phyloP scores from a whole-genome alignment of 2,329 filamentous ascomycete genomes.

The Aureobasidium sp. region DNA sequence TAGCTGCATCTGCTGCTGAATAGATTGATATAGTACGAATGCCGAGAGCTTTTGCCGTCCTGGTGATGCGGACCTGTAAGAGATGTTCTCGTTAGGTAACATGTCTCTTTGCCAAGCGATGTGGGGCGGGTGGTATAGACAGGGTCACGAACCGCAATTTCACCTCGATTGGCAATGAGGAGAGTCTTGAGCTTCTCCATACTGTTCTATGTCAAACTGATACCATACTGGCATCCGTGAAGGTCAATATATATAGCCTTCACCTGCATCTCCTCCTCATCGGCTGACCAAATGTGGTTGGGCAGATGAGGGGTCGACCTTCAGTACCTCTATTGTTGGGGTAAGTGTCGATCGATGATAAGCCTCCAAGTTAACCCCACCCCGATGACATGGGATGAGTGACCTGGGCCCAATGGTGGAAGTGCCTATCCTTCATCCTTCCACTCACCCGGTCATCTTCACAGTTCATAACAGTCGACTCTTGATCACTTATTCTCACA shows the following conservation, averaged over 20 bases:
- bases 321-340: neutral
- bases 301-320: neutral
- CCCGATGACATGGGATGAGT: neutral
- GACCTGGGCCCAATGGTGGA: neutral
- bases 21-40: slow-evolving; percentile 50
- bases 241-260: neutral
- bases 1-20: slow-evolving; percentile 46
- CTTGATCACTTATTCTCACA: neutral
- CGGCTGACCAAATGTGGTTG: neutral
- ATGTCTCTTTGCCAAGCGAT: neutral
- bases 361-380: neutral
- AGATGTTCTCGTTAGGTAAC: slow-evolving; percentile 1
- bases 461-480: neutral
- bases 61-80: slow-evolving; percentile 38
- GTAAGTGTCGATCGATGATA: slow-evolving; percentile 9
- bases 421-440: neutral
- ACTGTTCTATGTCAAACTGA: neutral
- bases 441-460: neutral
- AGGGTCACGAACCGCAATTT: slow-evolving; percentile 12
- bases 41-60: slow-evolving; percentile 39
- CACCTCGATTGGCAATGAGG: slow-evolving; percentile 48
- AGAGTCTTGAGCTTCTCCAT: slow-evolving; percentile 42
- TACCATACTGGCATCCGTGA: neutral
- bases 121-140: neutral
- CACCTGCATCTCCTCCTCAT: neutral